Evolutionary conservation across 768 basidiomycete species (phyloP), one percentile per base, ranked within the genome.

Genomic region (Trametes sanguinea): DNA sequence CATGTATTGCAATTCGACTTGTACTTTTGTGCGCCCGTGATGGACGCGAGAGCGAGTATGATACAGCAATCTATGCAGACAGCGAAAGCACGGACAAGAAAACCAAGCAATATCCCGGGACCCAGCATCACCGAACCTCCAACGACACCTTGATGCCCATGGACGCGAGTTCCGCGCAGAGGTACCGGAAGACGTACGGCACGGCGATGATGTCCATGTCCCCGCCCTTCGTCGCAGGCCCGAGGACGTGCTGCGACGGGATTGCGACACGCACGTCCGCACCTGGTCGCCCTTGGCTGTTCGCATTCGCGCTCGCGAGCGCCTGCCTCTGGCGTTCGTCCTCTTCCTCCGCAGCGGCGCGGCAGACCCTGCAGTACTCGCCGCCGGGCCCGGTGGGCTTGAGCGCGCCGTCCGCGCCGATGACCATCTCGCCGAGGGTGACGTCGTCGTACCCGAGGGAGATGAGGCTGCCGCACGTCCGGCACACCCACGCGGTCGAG

Each of bases 401-500:
- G 48, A 85, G 73, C 33, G 76, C 74, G 58, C 79, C 81, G 27
- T 81, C 78, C 11, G 76, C 69, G 4, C 83, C 86, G 56, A 80
- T 73, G 56, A 82, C 79, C 57, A 78, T 79, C 74, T 87, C 87
- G 57, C 92, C 89, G 17, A 92, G 78, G 62, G 80, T 84, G 71
- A 88, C 80, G 72, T 97, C 93, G 64, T 98, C 95, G 75, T 96
- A 98, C 27, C 97, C 97, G 55, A 99, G 81, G 8, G 95, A 95
- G 68, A 98, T 92, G 56, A 99, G 81, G 72, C 92, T 95, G 16
- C 97, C 97, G 72, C 97, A 99, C 2, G 88, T 90, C 55, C 97
- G 85, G 76, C 97, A 99, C 10, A 98, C 95, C 97, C 97, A 99
- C 3, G 97, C 93, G 0, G 95, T 98, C 30, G 97, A 98, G 76